These are phyloP conservation scores for Cladophialophora psammophila DNA, from an alignment of 2,329 filamentous ascomycete species.

Conservation along the genomic window DNA sequence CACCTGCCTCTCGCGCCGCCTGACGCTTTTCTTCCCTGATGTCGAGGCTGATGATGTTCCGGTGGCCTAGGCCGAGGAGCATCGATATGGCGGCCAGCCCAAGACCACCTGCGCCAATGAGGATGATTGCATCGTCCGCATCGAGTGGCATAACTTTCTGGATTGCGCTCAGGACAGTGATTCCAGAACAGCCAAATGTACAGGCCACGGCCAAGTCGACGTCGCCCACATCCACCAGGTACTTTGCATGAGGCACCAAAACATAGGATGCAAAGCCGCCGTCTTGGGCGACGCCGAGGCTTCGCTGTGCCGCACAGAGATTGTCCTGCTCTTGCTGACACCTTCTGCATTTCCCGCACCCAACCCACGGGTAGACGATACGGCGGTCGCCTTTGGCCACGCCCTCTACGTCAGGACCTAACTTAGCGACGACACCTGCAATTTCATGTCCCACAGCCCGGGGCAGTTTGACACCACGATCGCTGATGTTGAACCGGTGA, in stretches of 20 bases:
- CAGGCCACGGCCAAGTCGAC: conserved; percentile 46
- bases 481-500: conserved; percentile 19
- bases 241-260: conserved; percentile 28
- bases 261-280: conserved; percentile 35
- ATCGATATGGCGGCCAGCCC: conserved; percentile 30
- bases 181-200: conserved; percentile 23
- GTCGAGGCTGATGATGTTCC: conserved; percentile 25
- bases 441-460: conserved; percentile 25
- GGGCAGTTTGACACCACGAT: conserved; percentile 23
- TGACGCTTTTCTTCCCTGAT: conserved; percentile 18
- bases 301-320: conserved; percentile 71
- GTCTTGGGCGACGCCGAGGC: conserved; percentile 64
- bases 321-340: conserved; percentile 64
- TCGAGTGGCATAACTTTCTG: neutral
- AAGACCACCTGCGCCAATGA: conserved; percentile 31
- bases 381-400: conserved; percentile 15
- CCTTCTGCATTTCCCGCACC: no score
- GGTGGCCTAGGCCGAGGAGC: conserved; percentile 24
- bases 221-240: conserved; percentile 29
- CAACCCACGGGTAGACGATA: no score
- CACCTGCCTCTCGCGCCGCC: conserved; percentile 24
- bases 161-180: conserved; percentile 21
- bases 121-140: conserved; percentile 17
- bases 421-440: conserved; percentile 7
- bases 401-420: conserved; percentile 6